These are phyloP conservation scores for Trametes versicolor DNA, from an alignment of 1,284 basidiomycete genomes.

Conservation along the genomic window DNA sequence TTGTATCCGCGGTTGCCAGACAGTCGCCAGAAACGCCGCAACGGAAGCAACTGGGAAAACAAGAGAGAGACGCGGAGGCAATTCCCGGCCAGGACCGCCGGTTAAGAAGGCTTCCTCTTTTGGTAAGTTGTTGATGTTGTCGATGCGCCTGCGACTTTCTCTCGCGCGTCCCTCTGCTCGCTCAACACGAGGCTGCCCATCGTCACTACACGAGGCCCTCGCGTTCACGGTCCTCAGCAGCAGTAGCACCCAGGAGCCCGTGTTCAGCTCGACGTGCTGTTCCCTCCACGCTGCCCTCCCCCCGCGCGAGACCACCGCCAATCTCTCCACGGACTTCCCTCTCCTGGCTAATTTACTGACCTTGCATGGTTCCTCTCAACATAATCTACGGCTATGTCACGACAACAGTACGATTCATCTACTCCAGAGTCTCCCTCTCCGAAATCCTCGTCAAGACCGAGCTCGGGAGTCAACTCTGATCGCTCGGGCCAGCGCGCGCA, in stretches of 20 bases:
- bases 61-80: constrained; percentile 32
- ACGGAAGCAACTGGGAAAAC: constrained; percentile 23
- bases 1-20: background rate
- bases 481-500: constrained; percentile 33
- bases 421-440: constrained; percentile 40
- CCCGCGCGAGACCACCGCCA: constrained; percentile 40
- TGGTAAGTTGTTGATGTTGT: constrained; percentile 40
- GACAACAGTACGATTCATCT: constrained; percentile 43
- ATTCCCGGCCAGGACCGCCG: constrained; percentile 29
- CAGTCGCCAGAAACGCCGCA: constrained; percentile 15
- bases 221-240: constrained; percentile 46
- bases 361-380: constrained; percentile 39
- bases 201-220: constrained; percentile 48
- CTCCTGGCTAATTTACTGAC: constrained; percentile 38
- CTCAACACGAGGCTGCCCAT: constrained; percentile 47
- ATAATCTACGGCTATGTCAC: constrained; percentile 47
- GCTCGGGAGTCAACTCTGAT: constrained; percentile 38
- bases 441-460: constrained; percentile 41
- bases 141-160: constrained; percentile 29
- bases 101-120: constrained; percentile 31
- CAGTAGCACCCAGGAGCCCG: constrained; percentile 41
- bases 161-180: constrained; percentile 39
- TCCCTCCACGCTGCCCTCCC: constrained; percentile 35
- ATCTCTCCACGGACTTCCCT: constrained; percentile 38
- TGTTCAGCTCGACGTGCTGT: constrained; percentile 42